phyloP scores from a whole-genome alignment of 2,329 filamentous ascomycete genomes.

The Neurospora sp. region DNA sequence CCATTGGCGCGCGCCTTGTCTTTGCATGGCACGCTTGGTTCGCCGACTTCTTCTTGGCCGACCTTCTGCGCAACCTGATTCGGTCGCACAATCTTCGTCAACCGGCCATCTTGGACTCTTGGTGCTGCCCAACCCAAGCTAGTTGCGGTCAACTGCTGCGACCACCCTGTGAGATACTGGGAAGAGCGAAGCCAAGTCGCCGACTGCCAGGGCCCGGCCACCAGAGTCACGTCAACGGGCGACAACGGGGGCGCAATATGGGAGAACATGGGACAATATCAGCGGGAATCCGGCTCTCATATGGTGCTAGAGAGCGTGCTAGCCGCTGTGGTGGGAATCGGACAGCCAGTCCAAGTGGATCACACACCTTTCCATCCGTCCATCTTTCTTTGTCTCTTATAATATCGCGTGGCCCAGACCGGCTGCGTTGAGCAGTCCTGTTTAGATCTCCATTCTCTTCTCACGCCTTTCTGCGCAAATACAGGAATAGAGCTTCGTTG shows the following conservation, averaged over 20 bases:
- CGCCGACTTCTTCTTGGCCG: conserved; percentile 4
- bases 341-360: conserved; percentile 1
- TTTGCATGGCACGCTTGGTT: conserved; percentile 15
- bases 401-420: conserved; percentile 15
- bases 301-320: conserved; percentile 4
- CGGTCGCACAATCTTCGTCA: conserved; percentile 3
- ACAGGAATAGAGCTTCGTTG: conserved; percentile 30
- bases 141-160: conserved; percentile 1
- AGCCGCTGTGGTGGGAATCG: conserved; percentile 16
- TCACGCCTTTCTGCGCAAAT: conserved; percentile 22
- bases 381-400: conserved; percentile 10
- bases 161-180: not conserved
- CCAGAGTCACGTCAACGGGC: not conserved
- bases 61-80: conserved; percentile 12
- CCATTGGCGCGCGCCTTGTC: conserved; percentile 20
- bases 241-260: not conserved
- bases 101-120: conserved; percentile 5
- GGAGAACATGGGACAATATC: conserved; percentile 3
- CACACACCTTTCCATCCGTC: not conserved
- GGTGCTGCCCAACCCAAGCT: conserved; percentile 12
- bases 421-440: conserved; percentile 18
- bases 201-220: not conserved
- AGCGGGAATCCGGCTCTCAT: conserved; percentile 6
- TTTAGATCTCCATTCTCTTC: conserved; percentile 22
- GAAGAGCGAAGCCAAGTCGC: not conserved